phyloP scores from a whole-genome alignment of 177 flowering plant genomes.

The Vitis hybrid region DNA sequence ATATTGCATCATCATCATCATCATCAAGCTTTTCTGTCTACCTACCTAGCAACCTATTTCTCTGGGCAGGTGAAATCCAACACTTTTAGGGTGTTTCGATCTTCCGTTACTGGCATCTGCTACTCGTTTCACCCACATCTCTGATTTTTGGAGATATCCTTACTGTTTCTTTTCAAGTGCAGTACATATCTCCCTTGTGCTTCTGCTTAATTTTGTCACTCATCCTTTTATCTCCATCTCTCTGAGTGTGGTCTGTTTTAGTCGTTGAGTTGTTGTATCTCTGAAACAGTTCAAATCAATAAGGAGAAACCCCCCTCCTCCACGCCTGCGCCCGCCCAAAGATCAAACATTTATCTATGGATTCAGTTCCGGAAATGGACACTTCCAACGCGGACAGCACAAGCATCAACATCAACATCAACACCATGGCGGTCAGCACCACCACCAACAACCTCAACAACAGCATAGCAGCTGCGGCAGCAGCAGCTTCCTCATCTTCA shows the following conservation, averaged over 20 bases:
- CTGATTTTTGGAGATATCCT: too few relatives aligned
- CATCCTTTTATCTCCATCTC: too few relatives aligned
- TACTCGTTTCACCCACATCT: too few relatives aligned
- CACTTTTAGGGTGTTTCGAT: too few relatives aligned
- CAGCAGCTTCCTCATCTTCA: constrained; percentile 14
- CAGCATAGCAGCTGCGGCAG: neutral
- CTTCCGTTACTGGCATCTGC: too few relatives aligned
- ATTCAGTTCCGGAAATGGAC: constrained; percentile 16
- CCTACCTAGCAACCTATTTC: neutral
- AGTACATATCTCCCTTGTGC: too few relatives aligned
- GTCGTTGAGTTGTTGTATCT: too few relatives aligned
- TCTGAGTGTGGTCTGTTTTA: too few relatives aligned
- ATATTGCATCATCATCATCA: neutral
- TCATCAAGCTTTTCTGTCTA: neutral
- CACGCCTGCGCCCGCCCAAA: neutral
- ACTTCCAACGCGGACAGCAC: neutral
- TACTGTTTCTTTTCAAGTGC: too few relatives aligned
- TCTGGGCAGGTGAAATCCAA: neutral
- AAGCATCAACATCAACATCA: constrained; percentile 1
- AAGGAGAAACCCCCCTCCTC: too few relatives aligned
- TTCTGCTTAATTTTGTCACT: too few relatives aligned
- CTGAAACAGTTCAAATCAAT: too few relatives aligned
- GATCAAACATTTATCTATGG: constrained; percentile 12
- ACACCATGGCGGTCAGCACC: neutral
- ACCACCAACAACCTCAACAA: constrained; percentile 1